Conservation (phyloP, 306 rosid genomes). For the Quercus glauca region DNA sequence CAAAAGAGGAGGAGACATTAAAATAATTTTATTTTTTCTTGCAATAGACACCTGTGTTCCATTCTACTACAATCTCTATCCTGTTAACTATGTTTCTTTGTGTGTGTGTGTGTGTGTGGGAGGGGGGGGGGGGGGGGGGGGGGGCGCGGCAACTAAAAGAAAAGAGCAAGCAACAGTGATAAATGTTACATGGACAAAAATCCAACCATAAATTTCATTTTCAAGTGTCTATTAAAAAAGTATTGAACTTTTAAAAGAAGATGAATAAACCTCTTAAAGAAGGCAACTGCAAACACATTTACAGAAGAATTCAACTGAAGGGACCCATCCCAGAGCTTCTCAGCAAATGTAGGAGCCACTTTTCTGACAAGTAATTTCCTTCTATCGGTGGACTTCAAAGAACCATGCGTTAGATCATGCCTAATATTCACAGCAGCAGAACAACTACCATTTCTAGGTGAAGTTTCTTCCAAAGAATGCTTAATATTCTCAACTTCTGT, state of each 20-base stretch:
- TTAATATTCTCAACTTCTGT: not conserved
- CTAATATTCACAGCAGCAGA: not conserved
- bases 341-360: slow-evolving; percentile 2
- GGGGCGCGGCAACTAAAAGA: not conserved
- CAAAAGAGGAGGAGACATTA: not conserved
- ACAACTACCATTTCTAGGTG: not conserved
- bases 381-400: not conserved
- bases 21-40: not conserved
- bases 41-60: not conserved
- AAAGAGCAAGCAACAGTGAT: not conserved
- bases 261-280: slow-evolving; percentile 27
- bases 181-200: not conserved
- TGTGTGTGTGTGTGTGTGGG: not conserved
- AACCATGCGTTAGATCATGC: slow-evolving; percentile 5
- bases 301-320: slow-evolving; percentile 24
- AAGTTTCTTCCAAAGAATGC: slow-evolving; percentile 1
- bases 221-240: not conserved
- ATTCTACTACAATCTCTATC: not conserved
- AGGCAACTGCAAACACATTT: slow-evolving; percentile 21
- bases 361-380: slow-evolving; percentile 2
- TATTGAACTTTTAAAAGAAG: not conserved
- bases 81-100: not conserved
- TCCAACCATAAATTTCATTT: not conserved
- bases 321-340: slow-evolving; percentile 28
- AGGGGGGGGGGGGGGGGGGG: not conserved